A percentile compares a stretch with the other conserved stretches of the same genome.
phyloP scores from a whole-genome alignment of 2,329 filamentous ascomycete genomes.

The Hirsutella minnesotensis region DNA sequence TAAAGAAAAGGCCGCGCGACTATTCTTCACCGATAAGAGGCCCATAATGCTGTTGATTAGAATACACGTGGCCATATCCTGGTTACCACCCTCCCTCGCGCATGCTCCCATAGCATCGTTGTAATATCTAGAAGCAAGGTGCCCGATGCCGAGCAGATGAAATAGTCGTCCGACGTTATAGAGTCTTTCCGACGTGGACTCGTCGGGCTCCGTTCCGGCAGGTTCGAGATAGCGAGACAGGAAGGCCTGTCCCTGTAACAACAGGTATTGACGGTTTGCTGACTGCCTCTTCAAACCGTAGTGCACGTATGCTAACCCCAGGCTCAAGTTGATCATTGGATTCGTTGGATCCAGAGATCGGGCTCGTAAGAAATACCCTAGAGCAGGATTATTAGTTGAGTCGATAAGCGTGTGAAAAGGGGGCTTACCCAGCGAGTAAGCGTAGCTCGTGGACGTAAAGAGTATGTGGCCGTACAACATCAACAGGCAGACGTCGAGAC shows the following conservation, averaged over 20 bases:
- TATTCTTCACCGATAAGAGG: conserved; percentile 18
- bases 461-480: conserved; percentile 87
- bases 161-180: conserved; percentile 27
- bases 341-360: conserved; percentile 65
- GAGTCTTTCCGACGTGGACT: conserved; percentile 19
- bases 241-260: conserved; percentile 77
- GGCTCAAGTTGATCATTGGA: conserved; percentile 65
- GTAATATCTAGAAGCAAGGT: conserved; percentile 62
- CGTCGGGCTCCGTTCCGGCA: background rate
- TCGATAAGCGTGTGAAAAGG: background rate
- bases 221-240: conserved; percentile 33
- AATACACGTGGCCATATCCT: conserved; percentile 17
- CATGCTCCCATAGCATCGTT: conserved; percentile 20
- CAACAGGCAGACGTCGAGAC: conserved; percentile 69
- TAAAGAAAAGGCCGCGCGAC: conserved; percentile 13
- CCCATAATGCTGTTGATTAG: conserved; percentile 20
- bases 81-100: conserved; percentile 1
- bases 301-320: conserved; percentile 78
- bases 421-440: conserved; percentile 61
- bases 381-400: conserved; percentile 2
- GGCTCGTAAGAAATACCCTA: conserved; percentile 73
- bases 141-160: conserved; percentile 22
- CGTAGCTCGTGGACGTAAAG: conserved; percentile 71
- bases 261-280: conserved; percentile 79
- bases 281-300: conserved; percentile 81